Conservation (phyloP, 2,329 filamentous ascomycete species). For the Verticillium nonalfalfae region DNA sequence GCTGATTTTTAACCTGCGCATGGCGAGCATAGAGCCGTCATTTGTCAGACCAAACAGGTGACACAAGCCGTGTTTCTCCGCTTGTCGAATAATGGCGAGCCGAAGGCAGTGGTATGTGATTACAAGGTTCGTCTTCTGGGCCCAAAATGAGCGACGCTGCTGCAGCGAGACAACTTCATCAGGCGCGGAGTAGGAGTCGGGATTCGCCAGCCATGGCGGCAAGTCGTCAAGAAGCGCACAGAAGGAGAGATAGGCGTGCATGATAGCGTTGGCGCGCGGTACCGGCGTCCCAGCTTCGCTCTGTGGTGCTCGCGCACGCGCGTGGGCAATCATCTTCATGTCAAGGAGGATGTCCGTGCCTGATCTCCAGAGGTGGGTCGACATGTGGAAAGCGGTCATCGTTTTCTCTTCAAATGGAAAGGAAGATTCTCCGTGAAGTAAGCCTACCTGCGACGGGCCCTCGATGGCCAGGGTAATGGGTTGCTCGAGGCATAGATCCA, state of each 20-base stretch:
- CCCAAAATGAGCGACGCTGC: constrained; percentile 15
- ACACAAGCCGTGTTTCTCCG: background rate
- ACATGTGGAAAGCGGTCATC: background rate
- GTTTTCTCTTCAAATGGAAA: background rate
- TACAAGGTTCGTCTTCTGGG: constrained; percentile 32
- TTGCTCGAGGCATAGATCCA: constrained; percentile 32
- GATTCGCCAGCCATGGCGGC: background rate
- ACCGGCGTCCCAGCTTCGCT: background rate
- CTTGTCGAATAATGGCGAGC: constrained; percentile 24
- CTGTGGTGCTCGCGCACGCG: background rate
- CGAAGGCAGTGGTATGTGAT: constrained; percentile 30
- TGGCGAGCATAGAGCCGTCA: background rate
- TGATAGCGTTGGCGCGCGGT: background rate
- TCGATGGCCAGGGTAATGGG: constrained; percentile 25
- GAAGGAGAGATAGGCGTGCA: background rate
- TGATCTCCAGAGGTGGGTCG: background rate
- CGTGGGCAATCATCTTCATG: background rate
- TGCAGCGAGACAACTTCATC: background rate
- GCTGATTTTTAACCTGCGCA: constrained; percentile 32
- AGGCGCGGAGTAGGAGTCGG: background rate
- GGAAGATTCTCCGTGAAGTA: background rate
- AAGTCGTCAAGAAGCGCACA: background rate
- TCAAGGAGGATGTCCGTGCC: background rate
- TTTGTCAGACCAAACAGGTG: background rate
- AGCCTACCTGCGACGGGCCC: background rate